Evolutionary conservation across 108 stramenopile genomes (phyloP).

Genomic region (Cyclostephanos invisitatus): DNA sequence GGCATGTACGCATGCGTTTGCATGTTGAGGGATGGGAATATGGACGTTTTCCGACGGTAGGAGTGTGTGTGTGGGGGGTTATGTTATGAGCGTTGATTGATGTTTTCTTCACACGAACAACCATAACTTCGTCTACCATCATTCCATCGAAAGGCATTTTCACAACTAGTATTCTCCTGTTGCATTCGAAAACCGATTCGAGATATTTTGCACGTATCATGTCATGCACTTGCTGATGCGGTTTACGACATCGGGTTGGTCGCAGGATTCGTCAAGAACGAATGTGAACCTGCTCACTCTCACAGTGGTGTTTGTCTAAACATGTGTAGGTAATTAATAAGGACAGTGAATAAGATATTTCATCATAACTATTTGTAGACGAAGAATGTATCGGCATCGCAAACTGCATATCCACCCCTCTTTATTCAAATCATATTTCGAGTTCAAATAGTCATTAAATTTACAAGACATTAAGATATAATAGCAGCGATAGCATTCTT

Average conservation of each 20-base stretch:
- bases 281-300: no score
- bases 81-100: no score
- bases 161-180: not conserved
- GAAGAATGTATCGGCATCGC: not conserved
- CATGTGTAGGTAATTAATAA: no score
- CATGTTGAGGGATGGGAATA: slow-evolving; percentile 64
- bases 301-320: no score
- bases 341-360: no score
- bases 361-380: no score
- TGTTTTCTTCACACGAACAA: no score
- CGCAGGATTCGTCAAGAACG: no score
- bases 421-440: not conserved
- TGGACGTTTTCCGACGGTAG: slow-evolving; percentile 51
- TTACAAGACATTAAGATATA: not conserved
- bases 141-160: no score
- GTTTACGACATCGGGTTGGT: no score
- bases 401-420: not conserved
- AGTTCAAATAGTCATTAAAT: not conserved
- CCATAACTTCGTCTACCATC: no score
- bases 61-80: no score
- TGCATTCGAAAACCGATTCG: not conserved
- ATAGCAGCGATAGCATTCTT: not conserved
- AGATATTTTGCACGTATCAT: not conserved
- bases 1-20: slow-evolving; percentile 63
- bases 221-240: not conserved